Evolutionary conservation across 2,329 filamentous ascomycete genomes (phyloP).

Genomic region (Cladosporium sp.): DNA sequence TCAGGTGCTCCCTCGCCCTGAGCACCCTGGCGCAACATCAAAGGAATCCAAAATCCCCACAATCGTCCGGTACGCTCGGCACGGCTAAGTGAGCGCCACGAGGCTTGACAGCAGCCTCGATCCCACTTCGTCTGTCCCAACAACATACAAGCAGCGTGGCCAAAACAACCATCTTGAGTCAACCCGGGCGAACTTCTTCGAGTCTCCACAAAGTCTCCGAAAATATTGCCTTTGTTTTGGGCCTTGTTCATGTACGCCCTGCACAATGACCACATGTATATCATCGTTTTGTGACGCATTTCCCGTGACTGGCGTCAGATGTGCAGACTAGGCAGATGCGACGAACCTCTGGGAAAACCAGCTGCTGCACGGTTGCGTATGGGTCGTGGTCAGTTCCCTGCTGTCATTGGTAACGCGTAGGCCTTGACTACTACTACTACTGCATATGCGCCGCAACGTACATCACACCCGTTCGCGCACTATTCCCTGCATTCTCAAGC

Average conservation of each 20-base stretch:
- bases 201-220: constrained; percentile 17
- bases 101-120: constrained; percentile 19
- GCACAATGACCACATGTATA: constrained; percentile 4
- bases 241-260: not conserved
- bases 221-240: not conserved
- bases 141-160: not conserved
- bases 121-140: constrained; percentile 17
- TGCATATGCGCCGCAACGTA: constrained; percentile 9
- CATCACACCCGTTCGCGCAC: constrained; percentile 6
- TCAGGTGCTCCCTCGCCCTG: not conserved
- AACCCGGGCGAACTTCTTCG: not conserved
- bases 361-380: constrained; percentile 4
- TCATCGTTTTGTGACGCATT: not conserved
- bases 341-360: not conserved
- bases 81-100: constrained; percentile 22
- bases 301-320: not conserved
- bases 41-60: constrained; percentile 12
- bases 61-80: constrained; percentile 19
- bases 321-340: not conserved
- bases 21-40: not conserved
- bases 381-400: not conserved
- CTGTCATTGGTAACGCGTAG: not conserved
- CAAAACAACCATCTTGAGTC: constrained; percentile 8
- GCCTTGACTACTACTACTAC: not conserved
- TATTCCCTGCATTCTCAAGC: constrained; percentile 4